Conservation (phyloP, 768 basidiomycete species). For the Trametes villosa region DNA sequence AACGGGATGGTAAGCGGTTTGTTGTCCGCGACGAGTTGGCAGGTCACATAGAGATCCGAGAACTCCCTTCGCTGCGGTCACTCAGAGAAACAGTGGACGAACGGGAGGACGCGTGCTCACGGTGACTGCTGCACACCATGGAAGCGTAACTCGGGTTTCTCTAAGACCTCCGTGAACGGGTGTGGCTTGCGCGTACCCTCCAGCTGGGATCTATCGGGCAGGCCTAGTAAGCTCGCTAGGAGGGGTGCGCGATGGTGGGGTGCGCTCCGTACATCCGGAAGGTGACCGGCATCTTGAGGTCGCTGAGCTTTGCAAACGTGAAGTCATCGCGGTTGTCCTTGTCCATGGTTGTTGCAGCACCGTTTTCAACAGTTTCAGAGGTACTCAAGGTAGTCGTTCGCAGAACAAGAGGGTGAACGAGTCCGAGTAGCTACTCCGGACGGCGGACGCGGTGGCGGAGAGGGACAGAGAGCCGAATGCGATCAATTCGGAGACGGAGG, state of each 20-base stretch:
- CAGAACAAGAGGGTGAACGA: background rate
- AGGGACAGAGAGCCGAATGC: slow-evolving; percentile 1
- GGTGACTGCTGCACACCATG: slow-evolving; percentile 84
- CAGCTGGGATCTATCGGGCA: slow-evolving; percentile 69
- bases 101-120: slow-evolving; percentile 45
- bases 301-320: slow-evolving; percentile 89
- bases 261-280: slow-evolving; percentile 66
- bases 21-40: slow-evolving; percentile 91
- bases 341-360: slow-evolving; percentile 44
- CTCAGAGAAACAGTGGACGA: slow-evolving; percentile 24
- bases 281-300: slow-evolving; percentile 86
- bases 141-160: slow-evolving; percentile 81
- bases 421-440: background rate
- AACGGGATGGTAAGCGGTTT: slow-evolving; percentile 91
- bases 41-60: slow-evolving; percentile 93
- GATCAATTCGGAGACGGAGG: slow-evolving; percentile 8
- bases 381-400: background rate
- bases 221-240: background rate
- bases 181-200: slow-evolving; percentile 78
- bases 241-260: background rate
- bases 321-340: slow-evolving; percentile 83
- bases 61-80: slow-evolving; percentile 57
- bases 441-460: background rate
- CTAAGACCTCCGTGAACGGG: slow-evolving; percentile 78
- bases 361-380: background rate